These are phyloP conservation scores for Boletus pseudo-olivaceus DNA, from an alignment of 768 basidiomycete genomes.

Conservation along the genomic window DNA sequence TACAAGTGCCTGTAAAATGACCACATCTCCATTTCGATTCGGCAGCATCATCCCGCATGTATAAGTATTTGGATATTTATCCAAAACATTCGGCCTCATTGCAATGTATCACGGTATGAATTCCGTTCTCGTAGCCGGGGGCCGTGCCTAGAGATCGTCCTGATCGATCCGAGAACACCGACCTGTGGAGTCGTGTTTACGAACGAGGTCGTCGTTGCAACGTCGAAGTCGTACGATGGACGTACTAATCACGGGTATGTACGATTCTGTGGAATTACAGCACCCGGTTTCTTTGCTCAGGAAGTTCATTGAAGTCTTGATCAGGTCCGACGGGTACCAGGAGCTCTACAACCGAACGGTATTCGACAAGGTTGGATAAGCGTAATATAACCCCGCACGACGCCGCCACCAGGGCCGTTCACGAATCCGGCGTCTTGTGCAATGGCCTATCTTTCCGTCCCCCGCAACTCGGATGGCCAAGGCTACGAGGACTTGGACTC, in stretches of 20 bases:
- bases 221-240: neutral
- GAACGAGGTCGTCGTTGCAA: neutral
- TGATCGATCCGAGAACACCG: neutral
- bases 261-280: neutral
- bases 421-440: neutral
- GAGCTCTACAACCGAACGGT: neutral
- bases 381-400: neutral
- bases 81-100: neutral
- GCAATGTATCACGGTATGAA: neutral
- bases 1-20: conserved; percentile 4
- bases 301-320: neutral
- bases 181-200: conserved; percentile 12
- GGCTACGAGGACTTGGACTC: no score
- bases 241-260: neutral
- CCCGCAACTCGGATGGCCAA: no score
- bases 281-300: no score
- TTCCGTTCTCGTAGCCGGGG: neutral
- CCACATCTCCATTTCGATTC: neutral
- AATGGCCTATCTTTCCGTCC: neutral
- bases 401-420: neutral
- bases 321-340: no score
- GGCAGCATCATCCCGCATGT: neutral
- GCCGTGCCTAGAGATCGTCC: neutral
- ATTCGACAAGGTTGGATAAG: no score
- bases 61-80: neutral